phyloP scores from a whole-genome alignment of 225 moss, liverwort and hornwort genomes.

The Sphagnum contortum region DNA sequence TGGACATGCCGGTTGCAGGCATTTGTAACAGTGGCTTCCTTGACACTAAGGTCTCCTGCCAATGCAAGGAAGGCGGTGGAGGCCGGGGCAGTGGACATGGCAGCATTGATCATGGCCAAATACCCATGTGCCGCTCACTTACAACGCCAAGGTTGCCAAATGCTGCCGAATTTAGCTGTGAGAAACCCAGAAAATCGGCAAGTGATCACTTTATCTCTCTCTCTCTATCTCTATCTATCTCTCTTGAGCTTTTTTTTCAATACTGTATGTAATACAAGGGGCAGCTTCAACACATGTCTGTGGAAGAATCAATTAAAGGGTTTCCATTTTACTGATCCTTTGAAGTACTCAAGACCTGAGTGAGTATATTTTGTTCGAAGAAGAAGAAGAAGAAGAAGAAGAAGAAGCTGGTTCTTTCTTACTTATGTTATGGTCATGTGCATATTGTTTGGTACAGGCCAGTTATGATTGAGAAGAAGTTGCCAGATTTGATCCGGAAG shows the following conservation, averaged over 20 bases:
- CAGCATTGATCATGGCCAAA: background rate
- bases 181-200: slow-evolving; percentile 1
- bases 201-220: too few relatives aligned
- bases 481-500: slow-evolving; percentile 1
- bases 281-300: too few relatives aligned
- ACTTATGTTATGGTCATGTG: too few relatives aligned
- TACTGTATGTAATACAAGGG: too few relatives aligned
- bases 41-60: background rate
- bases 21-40: background rate
- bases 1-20: background rate
- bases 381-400: too few relatives aligned
- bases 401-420: too few relatives aligned
- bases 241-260: too few relatives aligned
- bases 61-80: slow-evolving; percentile 1
- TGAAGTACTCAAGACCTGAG: too few relatives aligned
- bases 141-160: slow-evolving; percentile 3
- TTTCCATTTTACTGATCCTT: too few relatives aligned
- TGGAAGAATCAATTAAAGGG: too few relatives aligned
- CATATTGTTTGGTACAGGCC: background rate
- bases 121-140: background rate
- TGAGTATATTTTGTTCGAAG: too few relatives aligned
- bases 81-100: background rate
- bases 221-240: too few relatives aligned
- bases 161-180: slow-evolving; percentile 1
- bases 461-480: background rate